A percentile compares a stretch with the other conserved stretches of the same genome.
phyloP scores from a whole-genome alignment of 306 rosid genomes.

The Trifolium dubium region DNA sequence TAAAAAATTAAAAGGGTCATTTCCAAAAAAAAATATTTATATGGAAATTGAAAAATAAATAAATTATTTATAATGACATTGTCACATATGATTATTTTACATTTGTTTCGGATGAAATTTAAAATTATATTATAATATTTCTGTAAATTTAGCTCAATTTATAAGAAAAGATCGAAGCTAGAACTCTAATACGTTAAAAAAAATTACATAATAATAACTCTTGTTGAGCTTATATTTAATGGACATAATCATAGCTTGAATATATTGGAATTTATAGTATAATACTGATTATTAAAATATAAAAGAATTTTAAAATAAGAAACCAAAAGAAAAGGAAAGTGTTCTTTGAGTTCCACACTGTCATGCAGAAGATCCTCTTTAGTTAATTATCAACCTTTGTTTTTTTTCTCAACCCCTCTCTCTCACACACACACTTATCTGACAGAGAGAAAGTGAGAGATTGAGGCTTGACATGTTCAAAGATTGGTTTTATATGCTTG shows the following conservation, averaged over 20 bases:
- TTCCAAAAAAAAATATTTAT: not conserved
- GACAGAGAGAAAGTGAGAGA: conserved; percentile 52
- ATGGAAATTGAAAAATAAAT: too few relatives aligned
- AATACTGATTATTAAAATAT: not conserved
- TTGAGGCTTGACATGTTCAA: conserved; percentile 70
- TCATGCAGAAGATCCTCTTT: conserved; percentile 51
- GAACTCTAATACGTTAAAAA: too few relatives aligned
- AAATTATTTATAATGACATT: too few relatives aligned
- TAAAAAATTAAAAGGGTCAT: not conserved
- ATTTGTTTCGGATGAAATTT: not conserved
- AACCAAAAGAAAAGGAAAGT: conserved; percentile 29
- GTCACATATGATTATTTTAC: not conserved
- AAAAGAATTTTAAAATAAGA: conserved; percentile 13
- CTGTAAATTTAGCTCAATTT: too few relatives aligned
- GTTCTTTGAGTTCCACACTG: conserved; percentile 41
- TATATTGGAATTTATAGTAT: too few relatives aligned
- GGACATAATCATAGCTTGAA: not conserved
- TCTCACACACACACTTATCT: conserved; percentile 38
- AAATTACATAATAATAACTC: too few relatives aligned
- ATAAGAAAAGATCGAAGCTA: too few relatives aligned
- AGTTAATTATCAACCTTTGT: conserved; percentile 44
- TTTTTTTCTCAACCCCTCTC: not conserved
- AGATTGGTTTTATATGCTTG: conserved; percentile 69
- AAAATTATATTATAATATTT: too few relatives aligned
- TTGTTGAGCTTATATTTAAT: too few relatives aligned